A percentile compares a stretch with the other conserved stretches of the same genome.
Evolutionary conservation across 2,329 filamentous ascomycete species (phyloP).

Genomic region (Triangularia verruculosa): DNA sequence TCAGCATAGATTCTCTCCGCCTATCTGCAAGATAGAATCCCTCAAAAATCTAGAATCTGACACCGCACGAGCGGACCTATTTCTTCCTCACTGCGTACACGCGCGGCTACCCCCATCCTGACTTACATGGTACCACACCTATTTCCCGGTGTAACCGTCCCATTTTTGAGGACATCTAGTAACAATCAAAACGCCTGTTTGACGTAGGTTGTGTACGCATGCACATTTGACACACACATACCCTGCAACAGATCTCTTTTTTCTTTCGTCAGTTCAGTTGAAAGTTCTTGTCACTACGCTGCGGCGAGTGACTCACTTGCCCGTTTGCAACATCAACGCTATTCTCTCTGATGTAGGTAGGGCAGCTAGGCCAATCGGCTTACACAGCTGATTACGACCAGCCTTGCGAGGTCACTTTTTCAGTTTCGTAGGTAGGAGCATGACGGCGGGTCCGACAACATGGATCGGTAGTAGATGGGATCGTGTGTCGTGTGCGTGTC

Average conservation of each 20-base stretch:
- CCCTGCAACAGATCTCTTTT: background rate
- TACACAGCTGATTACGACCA: background rate
- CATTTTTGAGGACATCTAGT: background rate
- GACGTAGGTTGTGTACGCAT: background rate
- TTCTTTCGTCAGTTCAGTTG: background rate
- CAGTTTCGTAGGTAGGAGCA: background rate
- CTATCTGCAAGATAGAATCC: background rate
- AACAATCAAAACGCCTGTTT: background rate
- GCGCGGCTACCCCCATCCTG: background rate
- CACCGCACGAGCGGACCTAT: background rate
- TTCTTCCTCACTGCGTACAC: background rate
- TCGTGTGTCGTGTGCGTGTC: background rate
- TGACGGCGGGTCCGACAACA: background rate
- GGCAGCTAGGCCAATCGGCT: no score
- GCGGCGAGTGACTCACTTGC: background rate
- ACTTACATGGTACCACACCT: background rate
- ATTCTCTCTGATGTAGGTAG: background rate
- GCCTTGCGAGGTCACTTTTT: background rate
- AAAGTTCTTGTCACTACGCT: background rate
- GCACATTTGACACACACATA: background rate
- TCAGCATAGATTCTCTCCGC: background rate
- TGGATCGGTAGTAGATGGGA: background rate
- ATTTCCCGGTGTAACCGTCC: background rate
- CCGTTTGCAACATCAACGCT: background rate
- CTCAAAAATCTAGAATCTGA: background rate